Evolutionary conservation across 768 basidiomycete genomes (phyloP), one percentile per base, ranked within the genome.

Genomic region (Tylopilus vinaceipallidus): DNA sequence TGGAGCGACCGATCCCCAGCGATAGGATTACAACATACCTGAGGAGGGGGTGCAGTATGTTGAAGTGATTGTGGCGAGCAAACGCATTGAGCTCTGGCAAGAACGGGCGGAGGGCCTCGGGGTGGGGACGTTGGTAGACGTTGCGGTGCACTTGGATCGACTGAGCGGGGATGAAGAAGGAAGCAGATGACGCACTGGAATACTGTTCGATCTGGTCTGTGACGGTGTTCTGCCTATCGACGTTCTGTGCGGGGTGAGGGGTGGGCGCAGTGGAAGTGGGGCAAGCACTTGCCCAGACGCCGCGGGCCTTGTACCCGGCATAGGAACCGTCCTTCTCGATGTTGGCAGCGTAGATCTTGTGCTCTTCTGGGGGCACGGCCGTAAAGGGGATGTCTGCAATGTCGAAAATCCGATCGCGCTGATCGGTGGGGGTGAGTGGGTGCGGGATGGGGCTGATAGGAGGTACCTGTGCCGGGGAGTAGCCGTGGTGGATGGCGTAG

Each of bases 201-300:
- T 84, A 85, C 32, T 79, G 73, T 53, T 84, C 83, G 17, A 84
- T 65, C 54, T 84, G 80, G 58, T 86, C 84, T 16, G 61, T 73
- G 26, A 86, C 77, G 5, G 80, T 79, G n/a, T 52, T 53, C 0
- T 53, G 45, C 4, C 73, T 70, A 38, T 78, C 78, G 19, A 85
- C 76, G 43, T 79, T 77, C 83, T 85, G 43, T 2, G n/a, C n/a
- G n/a, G n/a, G n/a, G n/a, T n/a, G n/a, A n/a, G n/a, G n/a, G n/a
- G n/a, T n/a, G n/a, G n/a, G n/a, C n/a, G n/a, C n/a, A n/a, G n/a
- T n/a, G n/a, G n/a, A n/a, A n/a, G n/a, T n/a, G n/a, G n/a, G n/a
- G n/a, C n/a, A n/a, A n/a, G n/a, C n/a, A n/a, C n/a, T n/a, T n/a
- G n/a, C n/a, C n/a, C n/a, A n/a, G n/a, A n/a, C n/a, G n/a, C 57